Base-by-base conservation (phyloP, 1,284 basidiomycete species). In the Athelia sp. region DNA sequence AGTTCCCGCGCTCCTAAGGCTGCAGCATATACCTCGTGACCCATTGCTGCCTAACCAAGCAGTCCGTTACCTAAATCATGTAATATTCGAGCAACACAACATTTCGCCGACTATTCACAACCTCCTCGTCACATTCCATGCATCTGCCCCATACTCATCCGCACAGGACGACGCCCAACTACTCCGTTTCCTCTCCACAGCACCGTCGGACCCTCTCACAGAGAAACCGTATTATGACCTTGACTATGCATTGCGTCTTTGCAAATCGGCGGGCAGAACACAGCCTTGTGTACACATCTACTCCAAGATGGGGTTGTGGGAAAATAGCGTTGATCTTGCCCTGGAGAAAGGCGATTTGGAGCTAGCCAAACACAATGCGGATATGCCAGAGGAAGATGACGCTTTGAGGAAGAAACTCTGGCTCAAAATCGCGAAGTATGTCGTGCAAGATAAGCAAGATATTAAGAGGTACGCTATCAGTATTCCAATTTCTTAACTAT, bases 251-350 rank as follows among this genome's bases (percentile, higher is more conserved):
- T 66, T 99, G 51, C 83, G 97, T 9, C 69, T 97, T 43, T 99
- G 95, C 72, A 93, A 92, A 61, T 80, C 84, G 55, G 77, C 87
- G 38, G 82, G 84, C 4, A 77, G 90, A 44, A 90, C 84, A 24
- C 91, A 95, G 59, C 84, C 96, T 1, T 98, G 95, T 63, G 93
- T 99, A 38, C 88, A 93, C 59, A 96, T 99, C 51, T 99, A 98
- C 68, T 90, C 93, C 9, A 94, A 97, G 72, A 96, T 99, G 93
- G 94, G 93, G 0, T 70, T 98, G 46, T 98, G 88, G 74, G 97
- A 99, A 71, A 91, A 90, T 58, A 94, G 92, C 52, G 96, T 99
- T 18, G 94, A 98, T 65, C 76, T 99, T 32, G 97, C 97, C 0
- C 74, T 99, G 35, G 84, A 91, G 64, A 93, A 93, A 64, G 94